phyloP scores from a whole-genome alignment of 2,329 filamentous ascomycete genomes.

The Bipolaris oryzae region DNA sequence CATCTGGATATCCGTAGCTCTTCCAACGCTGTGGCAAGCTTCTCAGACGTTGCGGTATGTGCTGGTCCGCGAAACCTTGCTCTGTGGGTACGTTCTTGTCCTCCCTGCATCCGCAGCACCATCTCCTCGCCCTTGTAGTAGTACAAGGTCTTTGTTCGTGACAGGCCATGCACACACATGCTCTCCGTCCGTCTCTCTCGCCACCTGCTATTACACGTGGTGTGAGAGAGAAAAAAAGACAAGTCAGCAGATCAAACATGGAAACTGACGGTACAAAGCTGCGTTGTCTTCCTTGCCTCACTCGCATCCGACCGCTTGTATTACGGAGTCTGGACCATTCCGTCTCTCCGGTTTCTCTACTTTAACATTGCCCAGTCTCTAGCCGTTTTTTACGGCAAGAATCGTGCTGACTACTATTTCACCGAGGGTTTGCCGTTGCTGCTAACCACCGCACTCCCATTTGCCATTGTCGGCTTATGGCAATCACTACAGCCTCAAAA shows the following conservation, averaged over 20 bases:
- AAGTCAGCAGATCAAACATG: slow-evolving; percentile 19
- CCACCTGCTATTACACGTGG: slow-evolving; percentile 11
- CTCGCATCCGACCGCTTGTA: slow-evolving; percentile 74
- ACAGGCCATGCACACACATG: slow-evolving; percentile 6
- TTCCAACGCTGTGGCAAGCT: slow-evolving; percentile 57
- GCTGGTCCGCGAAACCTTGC: slow-evolving; percentile 66
- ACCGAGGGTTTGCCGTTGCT: slow-evolving; percentile 88
- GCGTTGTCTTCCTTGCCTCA: slow-evolving; percentile 67
- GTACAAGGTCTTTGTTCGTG: slow-evolving; percentile 4
- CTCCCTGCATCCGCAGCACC: slow-evolving; percentile 21
- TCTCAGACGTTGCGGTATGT: slow-evolving; percentile 55
- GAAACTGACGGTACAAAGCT: slow-evolving; percentile 51
- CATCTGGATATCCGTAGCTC: slow-evolving; percentile 76
- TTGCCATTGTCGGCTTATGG: slow-evolving; percentile 70
- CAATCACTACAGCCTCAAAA: slow-evolving; percentile 36
- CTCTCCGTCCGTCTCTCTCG: background rate
- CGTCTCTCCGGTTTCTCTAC: slow-evolving; percentile 82
- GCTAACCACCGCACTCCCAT: slow-evolving; percentile 81
- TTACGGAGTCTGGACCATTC: slow-evolving; percentile 86
- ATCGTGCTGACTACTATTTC: slow-evolving; percentile 91
- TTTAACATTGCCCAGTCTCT: slow-evolving; percentile 90
- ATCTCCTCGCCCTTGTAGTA: slow-evolving; percentile 8
- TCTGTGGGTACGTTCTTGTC: slow-evolving; percentile 60
- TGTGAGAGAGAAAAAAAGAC: background rate
- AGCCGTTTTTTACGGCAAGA: slow-evolving; percentile 89